Conservation (phyloP, 1,284 basidiomycete genomes). For the Spongispora temasekensis region DNA sequence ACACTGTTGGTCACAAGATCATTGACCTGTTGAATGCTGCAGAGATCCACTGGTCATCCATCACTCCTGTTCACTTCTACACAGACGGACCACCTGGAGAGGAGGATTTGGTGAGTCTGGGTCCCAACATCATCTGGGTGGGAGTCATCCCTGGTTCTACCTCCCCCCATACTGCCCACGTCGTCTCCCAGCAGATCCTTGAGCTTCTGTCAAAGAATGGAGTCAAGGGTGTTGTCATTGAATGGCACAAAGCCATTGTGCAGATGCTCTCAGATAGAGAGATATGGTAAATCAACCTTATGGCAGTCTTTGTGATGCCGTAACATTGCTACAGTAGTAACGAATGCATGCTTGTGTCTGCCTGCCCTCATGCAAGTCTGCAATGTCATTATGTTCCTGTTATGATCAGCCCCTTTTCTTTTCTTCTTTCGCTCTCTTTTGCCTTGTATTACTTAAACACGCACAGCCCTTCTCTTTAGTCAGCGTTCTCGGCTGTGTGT, state of each 20-base stretch:
- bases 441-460: too few species aligned
- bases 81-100: neutral
- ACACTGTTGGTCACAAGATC: neutral
- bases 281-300: too few species aligned
- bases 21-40: neutral
- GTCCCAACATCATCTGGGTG: neutral
- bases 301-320: too few species aligned
- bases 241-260: neutral
- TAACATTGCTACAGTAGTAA: too few species aligned
- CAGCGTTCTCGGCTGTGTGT: too few species aligned
- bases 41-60: neutral
- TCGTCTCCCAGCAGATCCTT: neutral
- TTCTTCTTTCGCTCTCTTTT: too few species aligned
- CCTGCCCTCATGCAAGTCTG: too few species aligned
- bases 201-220: neutral
- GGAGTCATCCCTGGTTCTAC: neutral
- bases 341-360: too few species aligned
- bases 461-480: too few species aligned
- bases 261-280: neutral
- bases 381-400: too few species aligned
- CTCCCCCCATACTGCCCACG: neutral
- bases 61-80: neutral
- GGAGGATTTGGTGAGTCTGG: neutral
- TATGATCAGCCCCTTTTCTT: too few species aligned
- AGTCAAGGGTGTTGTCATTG: neutral